A percentile compares a stretch with the other conserved stretches of the same genome.
Conservation (phyloP, 352 stramenopile genomes). For the Globisporangium ultimum region DNA sequence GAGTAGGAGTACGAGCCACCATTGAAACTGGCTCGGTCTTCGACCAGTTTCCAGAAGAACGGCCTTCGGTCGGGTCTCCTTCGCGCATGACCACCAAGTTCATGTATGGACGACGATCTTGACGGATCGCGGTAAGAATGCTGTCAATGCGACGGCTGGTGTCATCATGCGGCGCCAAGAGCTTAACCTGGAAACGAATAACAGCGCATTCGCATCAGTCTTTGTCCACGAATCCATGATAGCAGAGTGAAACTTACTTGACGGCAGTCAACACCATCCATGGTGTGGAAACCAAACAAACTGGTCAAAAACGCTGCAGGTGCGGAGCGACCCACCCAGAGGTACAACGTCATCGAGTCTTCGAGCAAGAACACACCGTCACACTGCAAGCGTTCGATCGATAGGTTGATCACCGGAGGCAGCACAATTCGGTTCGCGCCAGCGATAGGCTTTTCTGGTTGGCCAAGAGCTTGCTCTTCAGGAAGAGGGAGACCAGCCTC, state of each 20-base stretch:
- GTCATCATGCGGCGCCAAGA: slow-evolving; percentile 85
- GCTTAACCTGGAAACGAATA: slow-evolving; percentile 42
- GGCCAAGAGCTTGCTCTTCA: slow-evolving; percentile 30
- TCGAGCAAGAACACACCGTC: slow-evolving; percentile 97
- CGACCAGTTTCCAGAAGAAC: slow-evolving; percentile 97
- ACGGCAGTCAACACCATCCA: slow-evolving; percentile 93
- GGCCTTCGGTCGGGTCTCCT: slow-evolving; percentile 90
- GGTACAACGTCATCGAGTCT: slow-evolving; percentile 93
- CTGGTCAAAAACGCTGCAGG: slow-evolving; percentile 85
- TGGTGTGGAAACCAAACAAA: slow-evolving; percentile 92
- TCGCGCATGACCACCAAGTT: slow-evolving; percentile 93
- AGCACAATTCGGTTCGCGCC: slow-evolving; percentile 79
- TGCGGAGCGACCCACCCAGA: slow-evolving; percentile 95
- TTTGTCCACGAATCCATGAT: neutral
- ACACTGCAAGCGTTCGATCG: slow-evolving; percentile 90
- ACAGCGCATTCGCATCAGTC: neutral
- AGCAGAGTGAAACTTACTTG: slow-evolving; percentile 32
- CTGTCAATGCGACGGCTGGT: slow-evolving; percentile 78
- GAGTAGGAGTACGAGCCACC: slow-evolving; percentile 97
- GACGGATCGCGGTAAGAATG: slow-evolving; percentile 88
- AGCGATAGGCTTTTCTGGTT: slow-evolving; percentile 47
- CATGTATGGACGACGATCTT: slow-evolving; percentile 81
- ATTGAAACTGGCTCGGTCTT: slow-evolving; percentile 97
- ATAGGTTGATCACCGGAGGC: slow-evolving; percentile 92
- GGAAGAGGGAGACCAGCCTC: slow-evolving; percentile 78